Base-by-base conservation (phyloP, 257 asterid genomes). In the Jacaranda mimosifolia region DNA sequence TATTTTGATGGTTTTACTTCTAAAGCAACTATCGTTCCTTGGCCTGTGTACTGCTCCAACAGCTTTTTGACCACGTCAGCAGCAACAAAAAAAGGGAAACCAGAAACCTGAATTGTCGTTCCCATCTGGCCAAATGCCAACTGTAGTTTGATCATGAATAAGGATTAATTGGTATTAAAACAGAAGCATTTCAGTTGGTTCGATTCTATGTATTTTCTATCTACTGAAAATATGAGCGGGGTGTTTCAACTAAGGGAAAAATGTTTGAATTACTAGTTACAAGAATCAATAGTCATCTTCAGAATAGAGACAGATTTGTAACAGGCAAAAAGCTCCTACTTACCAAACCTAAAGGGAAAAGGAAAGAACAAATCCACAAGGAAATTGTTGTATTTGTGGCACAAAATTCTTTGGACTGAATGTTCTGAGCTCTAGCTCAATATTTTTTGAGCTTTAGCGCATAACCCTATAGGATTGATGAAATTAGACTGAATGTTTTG, bases 11-110 rank as follows among this genome's bases (percentile, higher is more conserved):
- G 76, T 78, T 86, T 89, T 42, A 94, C 92, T 75, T 94, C 90
- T 69, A 91, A 38, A 58, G 91, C 97, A 71, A 67, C 76, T 43
- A 93, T 74, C 35, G 91, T 81, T 45, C 87, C 96, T 15, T 3
- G 51, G 46, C 90, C 90, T 0, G 94, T 86, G 12, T 56, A 3
- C 2, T 0, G 26, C 87, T 93, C 98, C 73, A 93, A 48, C 57
- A 83, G 80, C 3, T 0, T 3, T 57, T 40, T 87, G 66, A 86
- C 83, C 11, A 0, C 26, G 8, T 86, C 83, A 11, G 90, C 98
- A 7, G 80, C 7, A 49, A 88, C 49, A 35, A 68, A 86, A 46
- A 0, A 3, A 13, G 93, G 94, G 73, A 91, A 93, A 18, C 98
- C 92, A 32, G 46, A 89, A 43, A 91, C 17, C n/a, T 75, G 85